Evolutionary conservation across 1,284 basidiomycete species (phyloP), one percentile per base, ranked within the genome.

Genomic region (Vanrija sp.): DNA sequence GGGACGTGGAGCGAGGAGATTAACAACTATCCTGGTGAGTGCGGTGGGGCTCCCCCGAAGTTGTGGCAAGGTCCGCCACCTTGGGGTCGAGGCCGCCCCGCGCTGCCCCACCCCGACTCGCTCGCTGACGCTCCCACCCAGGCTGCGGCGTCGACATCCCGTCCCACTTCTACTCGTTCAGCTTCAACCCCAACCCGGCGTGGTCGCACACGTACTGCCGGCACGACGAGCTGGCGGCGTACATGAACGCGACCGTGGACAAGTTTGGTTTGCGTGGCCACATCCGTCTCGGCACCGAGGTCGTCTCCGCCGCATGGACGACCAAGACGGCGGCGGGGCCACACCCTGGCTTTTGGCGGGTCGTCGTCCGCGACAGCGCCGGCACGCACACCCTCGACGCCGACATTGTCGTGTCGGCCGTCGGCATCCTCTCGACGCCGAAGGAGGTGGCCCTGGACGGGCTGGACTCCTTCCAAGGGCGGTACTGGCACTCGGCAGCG

Each of bases 121-220:
- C 24, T 5, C 24, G 24, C 24, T 25, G 24, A 31, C 31, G 6
- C 10, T n/a, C n/a, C n/a, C n/a, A n/a, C 8, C 64, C 65, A 9
- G 67, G 67, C 20, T 60, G 60, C 45, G 51, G 57, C 16, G 65
- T 65, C 49, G 67, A 69, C 43, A 63, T 68, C 35, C 66, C 66
- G 10, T 64, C 63, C 3, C 57, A 65, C 54, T 57, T 61, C 41
- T 68, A 67, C 47, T 55, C 60, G 47, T 62, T 66, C 42, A 53
- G 54, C 20, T 68, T 52, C 47, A 56, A 59, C 41, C 61, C 63
- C 20, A 57, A 63, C 53, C 49, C 65, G 8, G 36, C 54, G 22
- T 61, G 61, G 65, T 25, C 54, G 23, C 59, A 61, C 42, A 61
- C 60, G 48, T 69, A 69, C 58, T 60, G 67, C 6, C 52, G 56